phyloP scores from a whole-genome alignment of 2,329 filamentous ascomycete species.

The Rosellinia necatrix region DNA sequence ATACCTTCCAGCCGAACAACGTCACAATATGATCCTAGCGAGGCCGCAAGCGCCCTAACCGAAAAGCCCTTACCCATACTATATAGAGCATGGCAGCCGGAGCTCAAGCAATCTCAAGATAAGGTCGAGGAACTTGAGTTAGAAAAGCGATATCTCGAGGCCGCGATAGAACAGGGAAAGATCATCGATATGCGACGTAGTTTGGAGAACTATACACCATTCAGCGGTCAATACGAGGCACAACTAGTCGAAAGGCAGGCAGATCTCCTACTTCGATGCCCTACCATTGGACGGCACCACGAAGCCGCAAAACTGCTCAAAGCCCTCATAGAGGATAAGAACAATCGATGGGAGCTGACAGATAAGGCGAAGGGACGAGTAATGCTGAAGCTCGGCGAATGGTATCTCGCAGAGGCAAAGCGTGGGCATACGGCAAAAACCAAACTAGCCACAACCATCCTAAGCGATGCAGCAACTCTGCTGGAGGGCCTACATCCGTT shows the following conservation, averaged over 20 bases:
- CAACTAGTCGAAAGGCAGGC: constrained; percentile 1
- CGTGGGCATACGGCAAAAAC: background rate
- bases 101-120: background rate
- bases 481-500: background rate
- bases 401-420: background rate
- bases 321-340: background rate
- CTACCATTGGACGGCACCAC: background rate
- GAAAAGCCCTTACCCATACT: constrained; percentile 1
- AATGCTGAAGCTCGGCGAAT: constrained; percentile 5
- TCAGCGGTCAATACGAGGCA: constrained; percentile 1
- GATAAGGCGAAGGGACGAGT: constrained; percentile 1
- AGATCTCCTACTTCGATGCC: background rate
- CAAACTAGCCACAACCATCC: background rate
- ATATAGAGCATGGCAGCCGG: background rate
- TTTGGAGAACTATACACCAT: background rate
- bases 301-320: constrained; percentile 3
- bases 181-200: background rate
- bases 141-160: background rate
- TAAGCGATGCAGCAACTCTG: background rate
- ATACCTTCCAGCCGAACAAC: background rate
- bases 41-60: background rate
- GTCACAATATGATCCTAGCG: background rate
- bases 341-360: background rate
- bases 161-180: constrained; percentile 6
- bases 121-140: background rate